These are phyloP conservation scores for Fusarium tricinctum DNA, from an alignment of 2,329 filamentous ascomycete species.

Conservation along the genomic window DNA sequence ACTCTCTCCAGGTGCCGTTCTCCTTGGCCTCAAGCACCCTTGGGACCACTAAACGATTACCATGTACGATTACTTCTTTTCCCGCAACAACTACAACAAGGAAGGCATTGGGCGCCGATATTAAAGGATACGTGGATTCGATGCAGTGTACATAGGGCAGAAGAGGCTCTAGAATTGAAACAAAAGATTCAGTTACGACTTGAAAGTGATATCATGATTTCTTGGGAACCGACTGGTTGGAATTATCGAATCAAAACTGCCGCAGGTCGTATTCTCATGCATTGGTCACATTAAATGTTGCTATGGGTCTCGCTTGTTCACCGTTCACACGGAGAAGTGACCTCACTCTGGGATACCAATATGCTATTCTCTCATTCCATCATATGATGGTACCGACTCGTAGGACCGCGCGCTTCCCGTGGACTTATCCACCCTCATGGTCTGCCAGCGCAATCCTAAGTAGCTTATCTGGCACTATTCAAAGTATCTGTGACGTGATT, in stretches of 20 bases:
- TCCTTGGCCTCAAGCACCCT: slow-evolving; percentile 95
- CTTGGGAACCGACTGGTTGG: slow-evolving; percentile 11
- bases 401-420: background rate
- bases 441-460: too few relatives aligned
- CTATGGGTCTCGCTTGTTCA: slow-evolving; percentile 65
- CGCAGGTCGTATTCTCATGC: slow-evolving; percentile 32
- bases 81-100: slow-evolving; percentile 24
- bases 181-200: slow-evolving; percentile 11
- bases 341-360: slow-evolving; percentile 72
- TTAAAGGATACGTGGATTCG: slow-evolving; percentile 8
- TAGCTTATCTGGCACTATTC: too few relatives aligned
- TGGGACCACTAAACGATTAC: slow-evolving; percentile 83
- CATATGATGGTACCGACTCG: too few relatives aligned
- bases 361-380: background rate
- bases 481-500: too few relatives aligned
- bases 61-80: slow-evolving; percentile 34
- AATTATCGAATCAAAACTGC: slow-evolving; percentile 76
- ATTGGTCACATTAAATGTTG: background rate
- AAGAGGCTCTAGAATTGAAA: slow-evolving; percentile 35
- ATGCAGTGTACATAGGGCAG: slow-evolving; percentile 45
- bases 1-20: slow-evolving; percentile 70
- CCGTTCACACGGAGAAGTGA: slow-evolving; percentile 79
- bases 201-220: background rate
- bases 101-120: slow-evolving; percentile 13
- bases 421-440: too few relatives aligned